These are phyloP conservation scores for Pseudopediastrum boryanum DNA, from an alignment of 139 green algal genomes.

Conservation along the genomic window DNA sequence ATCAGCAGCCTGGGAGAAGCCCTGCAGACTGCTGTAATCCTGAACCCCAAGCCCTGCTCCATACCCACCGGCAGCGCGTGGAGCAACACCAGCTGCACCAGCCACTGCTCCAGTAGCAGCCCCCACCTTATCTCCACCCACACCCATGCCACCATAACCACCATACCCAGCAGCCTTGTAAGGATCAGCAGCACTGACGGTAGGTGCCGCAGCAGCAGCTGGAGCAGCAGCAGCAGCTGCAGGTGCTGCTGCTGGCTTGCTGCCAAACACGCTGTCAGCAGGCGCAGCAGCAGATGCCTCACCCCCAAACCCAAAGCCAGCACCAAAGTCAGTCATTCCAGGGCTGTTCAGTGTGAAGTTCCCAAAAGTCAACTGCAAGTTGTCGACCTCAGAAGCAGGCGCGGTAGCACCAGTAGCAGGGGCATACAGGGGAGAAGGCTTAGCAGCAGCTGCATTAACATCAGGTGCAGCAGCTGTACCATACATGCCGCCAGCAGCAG, in stretches of 20 bases:
- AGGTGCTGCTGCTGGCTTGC: not conserved
- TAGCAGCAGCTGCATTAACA: not conserved
- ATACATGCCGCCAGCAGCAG: not conserved
- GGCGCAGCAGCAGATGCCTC: slow-evolving; percentile 9
- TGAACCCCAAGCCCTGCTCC: no score
- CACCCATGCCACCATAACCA: slow-evolving; percentile 17
- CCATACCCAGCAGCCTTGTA: slow-evolving; percentile 31
- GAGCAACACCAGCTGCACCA: not conserved
- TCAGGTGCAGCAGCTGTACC: not conserved
- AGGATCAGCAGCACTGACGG: not conserved
- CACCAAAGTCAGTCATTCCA: slow-evolving; percentile 37
- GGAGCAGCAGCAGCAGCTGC: slow-evolving; percentile 2
- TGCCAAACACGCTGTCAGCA: slow-evolving; percentile 18
- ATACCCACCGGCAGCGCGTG: no score
- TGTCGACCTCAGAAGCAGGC: slow-evolving; percentile 26
- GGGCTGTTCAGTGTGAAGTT: slow-evolving; percentile 42
- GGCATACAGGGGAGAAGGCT: slow-evolving; percentile 32
- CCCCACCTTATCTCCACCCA: not conserved
- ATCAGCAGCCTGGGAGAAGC: not conserved
- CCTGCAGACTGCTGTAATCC: slow-evolving; percentile 14
- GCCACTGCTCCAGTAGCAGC: slow-evolving; percentile 5
- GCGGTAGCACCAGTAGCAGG: not conserved
- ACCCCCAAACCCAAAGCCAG: slow-evolving; percentile 37
- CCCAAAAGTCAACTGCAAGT: slow-evolving; percentile 47
- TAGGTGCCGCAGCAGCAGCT: slow-evolving; percentile 8